Evolutionary conservation across 2,329 filamentous ascomycete genomes (phyloP), one percentile per base, ranked within the genome.

Genomic region (Aspergillus sp.): DNA sequence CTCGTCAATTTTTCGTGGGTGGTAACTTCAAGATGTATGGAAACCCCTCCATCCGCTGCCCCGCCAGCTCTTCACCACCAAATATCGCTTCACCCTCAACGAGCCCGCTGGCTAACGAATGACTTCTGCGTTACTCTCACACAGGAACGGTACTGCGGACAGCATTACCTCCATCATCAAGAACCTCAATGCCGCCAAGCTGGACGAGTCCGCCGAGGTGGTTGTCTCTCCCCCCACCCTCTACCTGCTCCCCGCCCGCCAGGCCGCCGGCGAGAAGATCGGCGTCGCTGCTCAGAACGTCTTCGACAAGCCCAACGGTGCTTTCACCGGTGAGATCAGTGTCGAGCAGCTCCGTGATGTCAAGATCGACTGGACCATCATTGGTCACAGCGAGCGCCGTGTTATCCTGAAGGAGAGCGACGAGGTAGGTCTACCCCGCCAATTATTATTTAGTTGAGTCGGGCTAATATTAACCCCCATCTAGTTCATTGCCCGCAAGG

Each of bases 11-110:
- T 86, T 96, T 96, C 80, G 91, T 96, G 80, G 93, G 93, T 80
- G 93, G 93, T 77, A 99, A 99, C 89, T 98, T 98, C 85, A 98
- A 99, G 87, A 98, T 98, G 93, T 96, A 83, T 77, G 85, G 17
- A 3, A 27, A 11, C 70, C 62, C 67, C 66, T 66, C 70, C 61
- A 70, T 59, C 63, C 65, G 62, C 64, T 68, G 64, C 67, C 65
- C 60, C 63, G 66, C 64, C 61, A 54, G 21, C 17, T 53, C 50
- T 53, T 25, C 17, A 27, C 10, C 55, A 52, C 10, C 55, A 52
- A 32, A 27, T 36, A 48, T 53, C 39, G 11, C 52, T 38, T 25
- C 57, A 25, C 39, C 27, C 38, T 36, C 38, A 52, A 49, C 10
- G n/a, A 49, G 15, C 51, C 19, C 52, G 15, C 51, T 36, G 15